Evolutionary conservation across 768 basidiomycete species (phyloP), one percentile per base, ranked within the genome.

Genomic region (Tylopilus plumbeoviolaceoides): DNA sequence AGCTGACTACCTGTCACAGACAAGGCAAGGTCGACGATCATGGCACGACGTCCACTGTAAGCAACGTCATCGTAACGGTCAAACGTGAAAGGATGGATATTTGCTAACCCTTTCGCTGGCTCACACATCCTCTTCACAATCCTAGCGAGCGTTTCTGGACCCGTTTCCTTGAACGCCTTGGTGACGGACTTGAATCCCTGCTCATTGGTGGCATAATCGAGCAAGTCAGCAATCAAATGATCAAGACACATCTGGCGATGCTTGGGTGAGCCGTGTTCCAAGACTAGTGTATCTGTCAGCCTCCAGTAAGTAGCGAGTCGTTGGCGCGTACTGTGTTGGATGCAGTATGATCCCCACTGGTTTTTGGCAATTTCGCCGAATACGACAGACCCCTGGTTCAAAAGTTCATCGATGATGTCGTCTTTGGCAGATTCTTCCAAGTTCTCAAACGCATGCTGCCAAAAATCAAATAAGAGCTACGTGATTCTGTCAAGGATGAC

Each of bases 311-410:
- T n/a, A 21, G 28, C 23, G n/a, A 47, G 36, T 43, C 33, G 7
- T 20, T 17, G 38, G 51, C 10, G 70, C 89, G 51, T 58, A 91
- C 90, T 90, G 53, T 91, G 90, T 59, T 91, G 88, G 25, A 91
- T 77, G 65, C 89, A 91, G 60, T 91, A 92, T 1, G 88, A 86
- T 11, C 91, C 91, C 90, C 90, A 93, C 64, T 92, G 90, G 55
- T 83, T 93, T 73, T 89, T 91, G 18, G 85, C 76, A 17, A 92
- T 88, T 58, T 91, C 87, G 20, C 79, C 76, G 57, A 91, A 91
- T 23, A 87, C 75, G 1, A 64, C 66, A 2, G 78, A 67, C 14
- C 89, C 89, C 51, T 87, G 83, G 54, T 87, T 84, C 51, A 91
- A 78, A n/a, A 91, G 66, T 61, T 91, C 89, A 50, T 89, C 85